These are phyloP conservation scores for Ceratocystiopsis brevicomis DNA, from an alignment of 2,329 filamentous ascomycete genomes.

Conservation along the genomic window DNA sequence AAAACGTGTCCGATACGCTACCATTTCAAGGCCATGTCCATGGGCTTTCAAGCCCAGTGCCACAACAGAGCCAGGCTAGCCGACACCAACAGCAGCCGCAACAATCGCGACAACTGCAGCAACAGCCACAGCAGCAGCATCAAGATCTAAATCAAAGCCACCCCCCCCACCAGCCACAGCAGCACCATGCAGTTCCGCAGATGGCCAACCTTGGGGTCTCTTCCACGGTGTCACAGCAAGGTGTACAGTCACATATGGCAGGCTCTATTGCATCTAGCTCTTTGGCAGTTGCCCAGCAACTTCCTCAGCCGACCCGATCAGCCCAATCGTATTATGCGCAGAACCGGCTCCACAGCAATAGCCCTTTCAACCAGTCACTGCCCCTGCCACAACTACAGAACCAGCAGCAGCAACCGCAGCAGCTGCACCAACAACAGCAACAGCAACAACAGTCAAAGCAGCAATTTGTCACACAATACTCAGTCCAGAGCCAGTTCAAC, in stretches of 20 bases:
- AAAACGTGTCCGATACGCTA: constrained; percentile 5
- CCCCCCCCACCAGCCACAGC: constrained; percentile 8
- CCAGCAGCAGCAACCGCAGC: constrained; percentile 8
- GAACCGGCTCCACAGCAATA: background rate
- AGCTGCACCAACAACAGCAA: constrained; percentile 3
- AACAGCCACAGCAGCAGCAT: constrained; percentile 5
- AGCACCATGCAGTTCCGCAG: constrained; percentile 4
- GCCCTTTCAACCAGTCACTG: constrained; percentile 5
- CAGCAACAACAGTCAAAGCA: constrained; percentile 5
- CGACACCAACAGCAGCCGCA: constrained; percentile 1
- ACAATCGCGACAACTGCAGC: constrained; percentile 2
- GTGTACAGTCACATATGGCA: constrained; percentile 8
- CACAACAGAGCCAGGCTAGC: background rate
- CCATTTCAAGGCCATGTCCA: constrained; percentile 7
- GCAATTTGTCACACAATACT: constrained; percentile 3
- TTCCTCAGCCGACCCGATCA: constrained; percentile 5
- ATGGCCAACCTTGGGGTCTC: constrained; percentile 8
- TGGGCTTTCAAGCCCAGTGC: background rate
- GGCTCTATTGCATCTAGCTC: constrained; percentile 5
- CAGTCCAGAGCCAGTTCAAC: constrained; percentile 1
- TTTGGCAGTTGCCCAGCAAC: constrained; percentile 9
- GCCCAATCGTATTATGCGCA: constrained; percentile 5
- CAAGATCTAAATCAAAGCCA: background rate
- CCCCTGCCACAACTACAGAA: constrained; percentile 5
- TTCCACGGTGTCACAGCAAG: constrained; percentile 8